phyloP scores from a whole-genome alignment of 352 stramenopile species.

The Thraustotheca clavata region DNA sequence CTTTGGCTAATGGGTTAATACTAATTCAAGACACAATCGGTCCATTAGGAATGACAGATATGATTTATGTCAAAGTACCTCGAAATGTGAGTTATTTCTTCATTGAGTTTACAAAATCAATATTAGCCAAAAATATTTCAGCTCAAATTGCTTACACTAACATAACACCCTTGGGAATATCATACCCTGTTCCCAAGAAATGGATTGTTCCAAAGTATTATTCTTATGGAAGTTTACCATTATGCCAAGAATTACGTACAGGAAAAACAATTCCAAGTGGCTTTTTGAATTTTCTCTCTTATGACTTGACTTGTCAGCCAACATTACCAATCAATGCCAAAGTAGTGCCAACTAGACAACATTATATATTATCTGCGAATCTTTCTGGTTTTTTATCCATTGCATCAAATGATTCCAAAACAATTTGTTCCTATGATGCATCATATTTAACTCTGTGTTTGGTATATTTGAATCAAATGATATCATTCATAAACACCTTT shows the following conservation, averaged over 20 bases:
- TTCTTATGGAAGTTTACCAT: not conserved
- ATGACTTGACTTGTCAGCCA: not conserved
- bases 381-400: not conserved
- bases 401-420: not conserved
- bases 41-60: slow-evolving; percentile 1
- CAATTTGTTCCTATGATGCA: not conserved
- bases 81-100: not conserved
- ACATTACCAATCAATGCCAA: not conserved
- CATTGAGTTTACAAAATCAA: not conserved
- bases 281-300: not conserved
- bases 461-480: not conserved
- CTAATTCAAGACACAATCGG: not conserved
- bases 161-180: not conserved
- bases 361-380: not conserved
- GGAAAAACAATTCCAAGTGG: not conserved
- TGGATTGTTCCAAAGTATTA: not conserved
- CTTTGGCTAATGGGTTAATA: not conserved
- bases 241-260: not conserved
- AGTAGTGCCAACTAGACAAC: not conserved
- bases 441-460: not conserved
- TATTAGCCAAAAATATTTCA: not conserved
- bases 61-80: not conserved
- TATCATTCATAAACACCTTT: not conserved
- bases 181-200: slow-evolving; percentile 3
- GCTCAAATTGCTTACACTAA: not conserved